These are phyloP conservation scores for Apodospora peruviana DNA, from an alignment of 495 filamentous ascomycete species.

Conservation along the genomic window DNA sequence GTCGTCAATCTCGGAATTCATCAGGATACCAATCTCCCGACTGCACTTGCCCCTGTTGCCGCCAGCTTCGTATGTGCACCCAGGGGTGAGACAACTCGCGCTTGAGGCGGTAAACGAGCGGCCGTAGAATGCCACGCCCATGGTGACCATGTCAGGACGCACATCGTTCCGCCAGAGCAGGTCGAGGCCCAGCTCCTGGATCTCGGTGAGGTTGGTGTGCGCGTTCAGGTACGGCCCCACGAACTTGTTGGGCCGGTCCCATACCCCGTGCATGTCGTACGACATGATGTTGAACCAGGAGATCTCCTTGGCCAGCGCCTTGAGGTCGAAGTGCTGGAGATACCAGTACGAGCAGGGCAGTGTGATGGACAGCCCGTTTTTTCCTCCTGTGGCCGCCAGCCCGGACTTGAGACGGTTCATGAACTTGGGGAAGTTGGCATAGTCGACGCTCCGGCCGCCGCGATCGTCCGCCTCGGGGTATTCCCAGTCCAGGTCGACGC, in stretches of 20 bases:
- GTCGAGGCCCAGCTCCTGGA: conserved; percentile 37
- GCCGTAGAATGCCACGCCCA: conserved; percentile 50
- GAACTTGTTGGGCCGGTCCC: conserved; percentile 12
- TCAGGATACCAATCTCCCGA: conserved; percentile 23
- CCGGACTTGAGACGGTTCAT: background rate
- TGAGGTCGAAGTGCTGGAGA: background rate
- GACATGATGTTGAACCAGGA: conserved; percentile 56
- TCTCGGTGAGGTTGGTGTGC: conserved; percentile 54
- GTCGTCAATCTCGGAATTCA: conserved; percentile 28
- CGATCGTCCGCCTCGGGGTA: conserved; percentile 40
- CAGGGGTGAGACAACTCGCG: conserved; percentile 8
- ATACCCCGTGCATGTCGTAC: conserved; percentile 42
- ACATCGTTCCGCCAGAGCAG: conserved; percentile 48
- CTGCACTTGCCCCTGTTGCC: conserved; percentile 29
- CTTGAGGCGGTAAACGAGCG: conserved; percentile 19
- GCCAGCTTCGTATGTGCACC: conserved; percentile 18
- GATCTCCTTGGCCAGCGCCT: conserved; percentile 26
- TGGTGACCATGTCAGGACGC: conserved; percentile 29
- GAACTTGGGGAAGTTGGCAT: conserved; percentile 26
- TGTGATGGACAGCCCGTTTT: background rate
- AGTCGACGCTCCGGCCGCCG: conserved; percentile 30
- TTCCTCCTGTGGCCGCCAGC: background rate
- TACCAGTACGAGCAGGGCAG: conserved; percentile 24
- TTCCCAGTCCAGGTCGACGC: conserved; percentile 54
- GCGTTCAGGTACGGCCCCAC: conserved; percentile 22